A percentile compares a stretch with the other conserved stretches of the same genome.
Conservation (phyloP, 306 rosid genomes). For the Prunus mira region DNA sequence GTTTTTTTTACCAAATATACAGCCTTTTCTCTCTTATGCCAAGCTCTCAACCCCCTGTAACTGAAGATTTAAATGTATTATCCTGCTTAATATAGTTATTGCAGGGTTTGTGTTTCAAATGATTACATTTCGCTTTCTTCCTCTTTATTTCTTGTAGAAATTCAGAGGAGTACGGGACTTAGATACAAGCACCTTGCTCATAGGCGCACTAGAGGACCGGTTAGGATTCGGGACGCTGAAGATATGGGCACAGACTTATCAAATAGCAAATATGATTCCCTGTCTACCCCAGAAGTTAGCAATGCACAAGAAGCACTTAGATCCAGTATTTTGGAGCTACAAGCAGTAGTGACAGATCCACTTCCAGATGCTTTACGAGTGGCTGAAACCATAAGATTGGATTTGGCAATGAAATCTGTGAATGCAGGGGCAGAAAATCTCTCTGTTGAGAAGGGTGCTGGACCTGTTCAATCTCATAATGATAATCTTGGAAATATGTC, state of each 20-base stretch:
- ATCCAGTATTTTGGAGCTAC: slow-evolving; percentile 56
- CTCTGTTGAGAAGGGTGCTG: slow-evolving; percentile 25
- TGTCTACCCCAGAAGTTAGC: slow-evolving; percentile 40
- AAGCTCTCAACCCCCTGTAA: neutral
- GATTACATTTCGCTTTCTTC: neutral
- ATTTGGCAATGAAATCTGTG: slow-evolving; percentile 34
- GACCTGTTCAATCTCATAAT: slow-evolving; percentile 30
- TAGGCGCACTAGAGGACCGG: slow-evolving; percentile 43
- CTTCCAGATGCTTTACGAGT: slow-evolving; percentile 59
- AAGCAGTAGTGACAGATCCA: slow-evolving; percentile 62
- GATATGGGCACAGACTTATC: slow-evolving; percentile 23
- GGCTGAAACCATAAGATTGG: slow-evolving; percentile 43
- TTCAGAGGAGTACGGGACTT: slow-evolving; percentile 20
- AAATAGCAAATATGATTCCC: slow-evolving; percentile 11
- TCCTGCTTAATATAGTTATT: neutral
- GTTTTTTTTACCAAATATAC: neutral
- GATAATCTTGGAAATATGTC: slow-evolving; percentile 28
- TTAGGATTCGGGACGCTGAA: slow-evolving; percentile 41
- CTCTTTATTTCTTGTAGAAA: slow-evolving; percentile 29
- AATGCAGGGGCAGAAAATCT: slow-evolving; percentile 23
- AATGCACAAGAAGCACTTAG: slow-evolving; percentile 58
- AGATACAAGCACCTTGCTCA: slow-evolving; percentile 41
- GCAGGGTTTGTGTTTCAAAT: neutral
- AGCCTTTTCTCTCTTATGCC: neutral
- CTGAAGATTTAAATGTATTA: neutral